phyloP scores from a whole-genome alignment of 176 grass and related monocot species.

The Phragmites australis region DNA sequence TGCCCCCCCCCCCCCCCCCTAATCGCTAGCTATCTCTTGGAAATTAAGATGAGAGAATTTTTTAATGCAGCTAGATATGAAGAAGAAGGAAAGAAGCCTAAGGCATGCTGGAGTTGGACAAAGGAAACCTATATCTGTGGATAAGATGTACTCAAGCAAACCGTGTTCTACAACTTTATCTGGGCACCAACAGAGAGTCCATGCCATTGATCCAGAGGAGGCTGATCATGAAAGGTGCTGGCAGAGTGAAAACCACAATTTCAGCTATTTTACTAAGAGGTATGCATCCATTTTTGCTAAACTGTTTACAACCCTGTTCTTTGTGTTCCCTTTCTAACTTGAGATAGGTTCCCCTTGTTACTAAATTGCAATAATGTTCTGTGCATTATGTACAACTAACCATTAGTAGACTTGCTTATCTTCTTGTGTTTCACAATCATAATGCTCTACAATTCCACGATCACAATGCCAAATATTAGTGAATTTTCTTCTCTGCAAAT shows the following conservation, averaged over 20 bases:
- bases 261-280: slow-evolving; percentile 9
- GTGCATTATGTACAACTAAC: neutral
- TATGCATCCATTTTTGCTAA: slow-evolving; percentile 3
- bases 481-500: neutral
- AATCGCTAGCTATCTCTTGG: neutral
- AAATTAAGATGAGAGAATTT: slow-evolving; percentile 5
- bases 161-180: slow-evolving; percentile 17
- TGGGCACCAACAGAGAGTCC: slow-evolving; percentile 1
- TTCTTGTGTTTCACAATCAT: neutral
- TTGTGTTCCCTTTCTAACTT: neutral
- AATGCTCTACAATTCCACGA: neutral
- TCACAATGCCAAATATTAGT: neutral
- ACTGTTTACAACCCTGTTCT: neutral
- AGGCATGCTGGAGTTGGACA: slow-evolving; percentile 5
- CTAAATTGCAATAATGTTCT: slow-evolving; percentile 7
- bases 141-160: slow-evolving; percentile 43
- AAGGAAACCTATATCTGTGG: slow-evolving; percentile 29
- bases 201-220: slow-evolving; percentile 31
- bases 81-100: neutral
- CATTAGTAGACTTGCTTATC: neutral
- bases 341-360: neutral
- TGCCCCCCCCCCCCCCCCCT: neutral
- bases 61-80: slow-evolving; percentile 35
- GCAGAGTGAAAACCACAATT: neutral
- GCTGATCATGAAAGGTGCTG: neutral